A percentile compares a stretch with the other conserved stretches of the same genome.
Conservation (phyloP, 108 stramenopile genomes). For the Skeletonema potamos region DNA sequence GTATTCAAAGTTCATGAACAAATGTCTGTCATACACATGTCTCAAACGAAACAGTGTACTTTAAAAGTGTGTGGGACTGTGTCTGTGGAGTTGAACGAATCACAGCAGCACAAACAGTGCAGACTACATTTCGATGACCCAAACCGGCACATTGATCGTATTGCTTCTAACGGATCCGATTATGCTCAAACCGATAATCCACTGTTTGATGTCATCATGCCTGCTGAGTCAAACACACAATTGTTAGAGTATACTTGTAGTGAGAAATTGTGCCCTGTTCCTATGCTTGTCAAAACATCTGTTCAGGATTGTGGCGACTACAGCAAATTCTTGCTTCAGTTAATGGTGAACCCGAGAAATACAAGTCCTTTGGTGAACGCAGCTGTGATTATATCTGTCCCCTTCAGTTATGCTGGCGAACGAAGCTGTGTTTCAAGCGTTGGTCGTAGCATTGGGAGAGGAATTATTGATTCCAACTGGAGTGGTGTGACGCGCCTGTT, state of each 20-base stretch:
- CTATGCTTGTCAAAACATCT: constrained; percentile 8
- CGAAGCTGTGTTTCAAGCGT: not conserved
- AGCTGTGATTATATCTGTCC: not conserved
- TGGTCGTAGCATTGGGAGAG: constrained; percentile 7
- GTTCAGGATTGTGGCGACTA: not conserved
- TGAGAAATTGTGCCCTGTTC: constrained; percentile 1
- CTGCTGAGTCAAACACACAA: not conserved
- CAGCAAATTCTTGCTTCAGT: not conserved
- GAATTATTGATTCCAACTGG: constrained; percentile 3
- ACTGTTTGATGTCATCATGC: not conserved
- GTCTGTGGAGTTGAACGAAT: constrained; percentile 1
- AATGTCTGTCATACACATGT: constrained; percentile 12
- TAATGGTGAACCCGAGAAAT: constrained; percentile 13
- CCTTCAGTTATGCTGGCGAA: not conserved
- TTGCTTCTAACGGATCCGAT: not conserved
- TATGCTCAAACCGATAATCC: not conserved
- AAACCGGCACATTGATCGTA: not conserved
- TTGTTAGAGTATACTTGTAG: constrained; percentile 8
- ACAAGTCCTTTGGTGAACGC: not conserved
- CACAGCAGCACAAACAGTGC: not conserved
- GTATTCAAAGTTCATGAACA: not conserved
- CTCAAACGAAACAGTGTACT: constrained; percentile 1
- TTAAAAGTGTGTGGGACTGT: constrained; percentile 6
- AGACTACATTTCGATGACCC: constrained; percentile 7
- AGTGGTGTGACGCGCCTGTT: constrained; percentile 7